Percentiles rank a stretch among this genome's conserved stretches.
These are phyloP conservation scores for Mycena latifolia DNA, from an alignment of 768 basidiomycete genomes.

Conservation along the genomic window DNA sequence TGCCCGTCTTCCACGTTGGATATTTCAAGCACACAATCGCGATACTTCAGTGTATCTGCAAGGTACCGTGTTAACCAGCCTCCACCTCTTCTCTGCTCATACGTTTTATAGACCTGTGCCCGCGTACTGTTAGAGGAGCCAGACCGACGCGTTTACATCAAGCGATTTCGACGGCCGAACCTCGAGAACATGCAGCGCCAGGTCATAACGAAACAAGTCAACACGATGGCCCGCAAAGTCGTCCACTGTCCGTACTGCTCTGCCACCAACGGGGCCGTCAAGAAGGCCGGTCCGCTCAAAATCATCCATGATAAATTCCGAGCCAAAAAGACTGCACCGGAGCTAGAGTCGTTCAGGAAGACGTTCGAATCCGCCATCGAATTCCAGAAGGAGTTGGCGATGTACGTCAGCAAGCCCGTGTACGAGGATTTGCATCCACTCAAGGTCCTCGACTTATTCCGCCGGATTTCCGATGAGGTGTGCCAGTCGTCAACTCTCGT, in stretches of 20 bases:
- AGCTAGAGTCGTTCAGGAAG: constrained; percentile 89
- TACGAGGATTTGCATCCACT: constrained; percentile 96
- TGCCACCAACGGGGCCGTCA: constrained; percentile 94
- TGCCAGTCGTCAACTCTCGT: constrained; percentile 20
- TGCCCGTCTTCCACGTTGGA: constrained; percentile 98
- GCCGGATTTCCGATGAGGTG: constrained; percentile 92
- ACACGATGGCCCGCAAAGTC: constrained; percentile 88
- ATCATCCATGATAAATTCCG: constrained; percentile 99
- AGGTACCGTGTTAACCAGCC: constrained; percentile 61
- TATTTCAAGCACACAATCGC: constrained; percentile 97
- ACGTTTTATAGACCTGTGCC: constrained; percentile 79
- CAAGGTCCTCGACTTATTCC: constrained; percentile 93
- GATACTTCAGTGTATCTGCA: constrained; percentile 97
- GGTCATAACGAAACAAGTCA: constrained; percentile 85
- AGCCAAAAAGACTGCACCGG: constrained; percentile 91
- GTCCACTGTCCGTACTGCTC: constrained; percentile 95
- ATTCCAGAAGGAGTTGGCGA: constrained; percentile 87
- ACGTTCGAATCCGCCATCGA: constrained; percentile 87
- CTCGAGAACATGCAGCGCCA: constrained; percentile 95
- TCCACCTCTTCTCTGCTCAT: constrained; percentile 16
- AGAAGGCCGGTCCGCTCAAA: constrained; percentile 94
- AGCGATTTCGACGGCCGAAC: constrained; percentile 89
- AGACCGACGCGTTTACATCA: constrained; percentile 86
- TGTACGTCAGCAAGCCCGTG: constrained; percentile 88
- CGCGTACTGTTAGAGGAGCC: constrained; percentile 90